These are phyloP conservation scores for Petrea volubilis DNA, from an alignment of 257 asterid species.

Conservation along the genomic window DNA sequence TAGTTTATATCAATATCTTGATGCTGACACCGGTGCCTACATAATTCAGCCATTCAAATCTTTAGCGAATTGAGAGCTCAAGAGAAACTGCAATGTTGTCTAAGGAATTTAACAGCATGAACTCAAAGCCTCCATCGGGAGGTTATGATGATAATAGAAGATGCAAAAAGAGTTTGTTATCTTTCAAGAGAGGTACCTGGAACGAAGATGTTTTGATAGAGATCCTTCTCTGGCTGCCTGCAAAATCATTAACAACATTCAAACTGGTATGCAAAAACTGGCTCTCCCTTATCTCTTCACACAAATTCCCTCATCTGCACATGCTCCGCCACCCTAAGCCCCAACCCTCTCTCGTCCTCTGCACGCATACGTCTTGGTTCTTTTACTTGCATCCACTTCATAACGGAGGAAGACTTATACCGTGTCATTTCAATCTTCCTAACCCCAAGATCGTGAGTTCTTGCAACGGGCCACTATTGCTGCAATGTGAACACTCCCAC, in stretches of 20 bases:
- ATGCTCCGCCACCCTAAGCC: slow-evolving; percentile 21
- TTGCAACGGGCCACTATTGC: slow-evolving; percentile 42
- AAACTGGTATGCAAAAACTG: slow-evolving; percentile 39
- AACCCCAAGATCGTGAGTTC: slow-evolving; percentile 29
- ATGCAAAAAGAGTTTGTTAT: background rate
- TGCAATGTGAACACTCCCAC: slow-evolving; percentile 10
- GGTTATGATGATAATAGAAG: slow-evolving; percentile 11
- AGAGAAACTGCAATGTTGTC: too few relatives aligned
- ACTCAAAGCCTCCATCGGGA: background rate
- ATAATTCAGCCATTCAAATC: background rate
- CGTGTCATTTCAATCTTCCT: slow-evolving; percentile 23
- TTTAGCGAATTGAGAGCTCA: too few relatives aligned
- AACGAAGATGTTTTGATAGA: slow-evolving; percentile 23
- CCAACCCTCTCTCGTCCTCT: slow-evolving; percentile 30
- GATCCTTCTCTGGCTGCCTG: slow-evolving; percentile 37
- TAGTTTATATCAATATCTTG: background rate
- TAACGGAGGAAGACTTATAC: slow-evolving; percentile 10
- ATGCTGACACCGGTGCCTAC: too few relatives aligned
- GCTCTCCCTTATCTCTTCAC: slow-evolving; percentile 34
- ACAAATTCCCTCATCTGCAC: slow-evolving; percentile 32
- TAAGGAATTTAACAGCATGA: background rate
- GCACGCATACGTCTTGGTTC: slow-evolving; percentile 11
- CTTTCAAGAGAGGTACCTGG: background rate
- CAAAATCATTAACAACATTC: slow-evolving; percentile 40
- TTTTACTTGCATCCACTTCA: slow-evolving; percentile 25